Base-by-base conservation (phyloP, 306 rosid genomes). In the Fragaria nilgerrensis region DNA sequence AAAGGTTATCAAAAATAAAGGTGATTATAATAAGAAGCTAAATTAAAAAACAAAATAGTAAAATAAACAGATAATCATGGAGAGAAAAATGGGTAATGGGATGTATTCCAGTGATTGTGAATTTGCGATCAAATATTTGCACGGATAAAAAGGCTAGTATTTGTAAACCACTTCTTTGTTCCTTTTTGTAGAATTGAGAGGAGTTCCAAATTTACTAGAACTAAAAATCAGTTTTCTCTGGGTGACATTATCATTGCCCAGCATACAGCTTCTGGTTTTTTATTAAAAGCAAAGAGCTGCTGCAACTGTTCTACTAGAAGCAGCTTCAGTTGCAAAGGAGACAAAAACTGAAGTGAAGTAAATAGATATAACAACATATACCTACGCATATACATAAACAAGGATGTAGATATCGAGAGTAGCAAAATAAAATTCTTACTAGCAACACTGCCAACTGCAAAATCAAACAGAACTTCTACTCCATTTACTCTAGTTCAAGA, bases 381-480 rank as follows among this genome's bases (percentile, higher is more conserved):
- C 61, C 43, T 13, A 43, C 1, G 29, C 72, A 68, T 39, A 22
- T 20, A 19, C 32, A 41, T 10, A 39, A 5, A 68, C 4, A n/a
- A 37, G 44, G n/a, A 68, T 10, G 9, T 41, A 10, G 5, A 66
- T 16, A 47, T 14, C 15, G 36, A 61, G 11, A 63, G 43, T 32
- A 32, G 34, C 41, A 3, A 63, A 63, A 27, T 32, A 32, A 32
- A 32, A 32, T 32, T 32, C 36, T 32, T 2, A 29, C 43, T 27
- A 43, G 39, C 52, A 49, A 55, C 23, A 36, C 7, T 44, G 73
- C 39, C 37, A 48, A 39, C 55, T 74, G 39, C 68, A 74, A 74
- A 58, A 56, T 61, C 20, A 11, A 17, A 75, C n/a, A 19, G 44
- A 74, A 37, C 43, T 9, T 1, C 7, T 19, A 16, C 50, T 39